Percentiles rank a stretch among this genome's conserved stretches.
phyloP scores from a whole-genome alignment of 805 yeast species.

The Starmerella cellae region DNA sequence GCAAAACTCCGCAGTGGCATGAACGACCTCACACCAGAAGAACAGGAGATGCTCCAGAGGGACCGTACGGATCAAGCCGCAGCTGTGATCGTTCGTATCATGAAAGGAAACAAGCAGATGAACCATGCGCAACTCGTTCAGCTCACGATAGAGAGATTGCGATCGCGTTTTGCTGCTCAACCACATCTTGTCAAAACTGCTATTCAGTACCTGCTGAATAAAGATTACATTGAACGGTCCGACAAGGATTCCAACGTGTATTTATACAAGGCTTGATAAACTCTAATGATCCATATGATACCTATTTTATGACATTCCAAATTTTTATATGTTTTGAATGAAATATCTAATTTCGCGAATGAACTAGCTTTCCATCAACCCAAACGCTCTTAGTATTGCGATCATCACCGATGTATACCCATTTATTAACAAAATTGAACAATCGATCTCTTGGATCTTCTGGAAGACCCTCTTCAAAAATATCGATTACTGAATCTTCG shows the following conservation, averaged over 20 bases:
- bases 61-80: constrained; percentile 62
- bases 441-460: constrained; percentile 29
- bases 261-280: constrained; percentile 16
- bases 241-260: constrained; percentile 28
- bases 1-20: not conserved
- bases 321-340: too few species aligned
- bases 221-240: constrained; percentile 68
- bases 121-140: constrained; percentile 67
- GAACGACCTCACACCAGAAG: not conserved
- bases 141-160: constrained; percentile 74
- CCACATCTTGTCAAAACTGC: constrained; percentile 74
- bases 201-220: constrained; percentile 71
- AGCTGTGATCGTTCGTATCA: constrained; percentile 88
- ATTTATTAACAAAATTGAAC: constrained; percentile 57
- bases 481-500: constrained; percentile 50
- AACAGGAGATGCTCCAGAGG: constrained; percentile 42
- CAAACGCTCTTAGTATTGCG: constrained; percentile 70
- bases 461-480: constrained; percentile 45
- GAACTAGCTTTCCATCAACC: constrained; percentile 63
- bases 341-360: constrained; percentile 19
- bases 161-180: constrained; percentile 67
- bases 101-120: constrained; percentile 79
- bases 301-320: not conserved
- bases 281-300: too few species aligned
- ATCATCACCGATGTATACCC: constrained; percentile 93